Conservation (phyloP, 2,329 filamentous ascomycete genomes). For the Neobulgaria alba region DNA sequence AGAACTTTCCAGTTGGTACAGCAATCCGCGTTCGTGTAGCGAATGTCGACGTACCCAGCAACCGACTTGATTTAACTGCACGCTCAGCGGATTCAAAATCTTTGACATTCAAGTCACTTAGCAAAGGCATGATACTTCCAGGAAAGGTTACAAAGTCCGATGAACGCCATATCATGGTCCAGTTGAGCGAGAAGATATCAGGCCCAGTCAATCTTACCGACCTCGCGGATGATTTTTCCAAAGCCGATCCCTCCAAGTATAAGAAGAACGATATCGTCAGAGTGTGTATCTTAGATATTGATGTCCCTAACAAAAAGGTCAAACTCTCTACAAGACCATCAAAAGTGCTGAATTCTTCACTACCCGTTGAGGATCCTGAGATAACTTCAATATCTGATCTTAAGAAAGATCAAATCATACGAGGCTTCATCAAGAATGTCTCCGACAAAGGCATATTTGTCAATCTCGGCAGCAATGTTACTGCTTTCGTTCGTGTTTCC, state of each 20-base stretch:
- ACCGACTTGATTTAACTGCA: constrained; percentile 76
- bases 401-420: constrained; percentile 67
- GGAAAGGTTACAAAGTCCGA: constrained; percentile 79
- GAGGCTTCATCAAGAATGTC: constrained; percentile 88
- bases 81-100: constrained; percentile 49
- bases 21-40: constrained; percentile 75
- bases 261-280: constrained; percentile 80
- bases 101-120: constrained; percentile 62
- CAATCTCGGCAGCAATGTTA: constrained; percentile 69
- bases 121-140: constrained; percentile 71
- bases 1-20: constrained; percentile 83
- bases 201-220: constrained; percentile 78
- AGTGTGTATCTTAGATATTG: constrained; percentile 75
- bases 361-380: constrained; percentile 73
- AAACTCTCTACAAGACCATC: constrained; percentile 78
- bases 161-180: constrained; percentile 75
- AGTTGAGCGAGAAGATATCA: constrained; percentile 71
- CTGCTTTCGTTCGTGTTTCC: constrained; percentile 74
- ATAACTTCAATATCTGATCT: constrained; percentile 64
- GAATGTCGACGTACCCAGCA: constrained; percentile 61
- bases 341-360: constrained; percentile 76
- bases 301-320: constrained; percentile 76
- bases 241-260: constrained; percentile 66
- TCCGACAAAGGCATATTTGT: constrained; percentile 86
- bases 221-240: constrained; percentile 75